A percentile compares a stretch with the other conserved stretches of the same genome.
phyloP scores from a whole-genome alignment of 2,329 filamentous ascomycete species.

The Bipolaris gigantea region DNA sequence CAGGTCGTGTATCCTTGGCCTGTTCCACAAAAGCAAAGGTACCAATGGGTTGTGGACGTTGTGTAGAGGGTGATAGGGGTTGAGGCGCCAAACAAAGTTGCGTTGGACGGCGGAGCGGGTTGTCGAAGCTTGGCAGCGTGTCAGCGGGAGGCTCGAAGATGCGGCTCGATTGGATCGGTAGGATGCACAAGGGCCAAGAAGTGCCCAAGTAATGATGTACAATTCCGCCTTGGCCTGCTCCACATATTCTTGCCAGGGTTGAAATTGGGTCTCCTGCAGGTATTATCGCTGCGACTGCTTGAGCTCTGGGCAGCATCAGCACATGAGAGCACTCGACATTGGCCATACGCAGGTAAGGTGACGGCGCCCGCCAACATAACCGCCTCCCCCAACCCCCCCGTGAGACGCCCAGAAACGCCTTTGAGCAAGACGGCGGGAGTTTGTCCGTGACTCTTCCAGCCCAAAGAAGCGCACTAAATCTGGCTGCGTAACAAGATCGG shows the following conservation, averaged over 20 bases:
- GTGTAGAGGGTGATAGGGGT: constrained; percentile 18
- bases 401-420: neutral
- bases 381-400: neutral
- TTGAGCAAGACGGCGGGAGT: constrained; percentile 1
- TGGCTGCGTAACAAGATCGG: constrained; percentile 17
- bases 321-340: constrained; percentile 9
- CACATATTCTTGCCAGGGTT: constrained; percentile 22
- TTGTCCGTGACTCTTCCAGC: neutral
- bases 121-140: constrained; percentile 21
- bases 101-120: constrained; percentile 28
- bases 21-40: constrained; percentile 19
- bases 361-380: neutral
- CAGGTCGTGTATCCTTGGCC: constrained; percentile 13
- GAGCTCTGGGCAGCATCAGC: constrained; percentile 23
- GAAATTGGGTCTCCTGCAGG: constrained; percentile 23
- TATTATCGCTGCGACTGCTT: constrained; percentile 29
- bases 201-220: constrained; percentile 17
- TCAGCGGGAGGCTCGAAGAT: constrained; percentile 21
- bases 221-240: constrained; percentile 28
- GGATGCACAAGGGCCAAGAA: constrained; percentile 25
- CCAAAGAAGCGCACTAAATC: constrained; percentile 10
- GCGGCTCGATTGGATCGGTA: constrained; percentile 24
- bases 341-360: constrained; percentile 4
- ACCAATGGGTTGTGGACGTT: neutral
- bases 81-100: constrained; percentile 16